Evolutionary conservation across 2,329 filamentous ascomycete genomes (phyloP), one percentile per base, ranked within the genome.

Genomic region (Ambrosiella beaveri): DNA sequence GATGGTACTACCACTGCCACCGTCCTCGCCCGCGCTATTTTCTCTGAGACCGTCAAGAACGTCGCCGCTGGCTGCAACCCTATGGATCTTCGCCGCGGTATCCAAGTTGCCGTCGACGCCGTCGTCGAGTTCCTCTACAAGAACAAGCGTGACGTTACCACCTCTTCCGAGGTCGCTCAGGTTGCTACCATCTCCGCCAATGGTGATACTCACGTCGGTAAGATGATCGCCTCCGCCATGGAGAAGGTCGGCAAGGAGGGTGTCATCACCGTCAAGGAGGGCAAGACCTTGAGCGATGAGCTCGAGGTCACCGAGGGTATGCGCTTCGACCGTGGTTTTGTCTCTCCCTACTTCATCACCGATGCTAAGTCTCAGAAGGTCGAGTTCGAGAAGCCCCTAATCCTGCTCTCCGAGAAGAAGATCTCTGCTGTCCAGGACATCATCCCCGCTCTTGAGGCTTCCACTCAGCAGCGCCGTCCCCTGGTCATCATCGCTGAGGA

Each of bases 221-320:
- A 88, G 75, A 82, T 98, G 70, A 93, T 98, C 71, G 90, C 93
- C 70, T 96, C 84, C 70, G 93, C 93, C 66, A 98, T 98, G 93
- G 93, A 98, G 81, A 95, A 95, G 81, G 93, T 98, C 63, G 93
- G 93, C 74, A 98, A 98, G 82, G 93, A 98, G 78, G 93, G 93
- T 79, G 93, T 98, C 69, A 98, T 98, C 73, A 98, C 93, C 60
- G 91, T 97, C 69, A 98, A 98, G 85, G 93, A 98, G 80, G 93
- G 93, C 71, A 98, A 97, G 86, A 97, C 93, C 61, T 85, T 95
- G 69, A 83, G 87, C 67, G 93, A 98, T 66, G 93, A 98, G 82
- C 85, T 98, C 59, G 93, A 98, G 77, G 84, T 98, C 62, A 98
- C 93, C 61, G 93, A 98, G 84, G 93, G 93, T 71, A 98, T 98